These are phyloP conservation scores for Cadophora sp. DNA, from an alignment of 2,329 filamentous ascomycete genomes.

Conservation along the genomic window DNA sequence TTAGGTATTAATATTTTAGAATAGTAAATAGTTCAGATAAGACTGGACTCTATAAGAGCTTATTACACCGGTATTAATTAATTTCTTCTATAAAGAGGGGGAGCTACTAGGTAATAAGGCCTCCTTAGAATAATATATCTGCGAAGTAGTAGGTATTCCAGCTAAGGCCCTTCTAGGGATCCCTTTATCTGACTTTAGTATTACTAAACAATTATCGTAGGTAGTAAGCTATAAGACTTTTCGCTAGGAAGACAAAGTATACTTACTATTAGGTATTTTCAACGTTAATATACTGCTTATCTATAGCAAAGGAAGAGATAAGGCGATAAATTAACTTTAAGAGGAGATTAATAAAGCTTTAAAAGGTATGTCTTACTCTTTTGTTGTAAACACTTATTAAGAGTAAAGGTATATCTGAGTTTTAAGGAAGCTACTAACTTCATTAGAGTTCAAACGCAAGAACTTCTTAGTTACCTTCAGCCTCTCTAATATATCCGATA, in stretches of 20 bases:
- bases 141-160: slow-evolving; percentile 31
- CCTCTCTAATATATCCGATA: slow-evolving; percentile 41
- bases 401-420: no score
- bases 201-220: slow-evolving; percentile 47
- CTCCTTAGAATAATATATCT: slow-evolving; percentile 31
- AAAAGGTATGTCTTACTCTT: slow-evolving; percentile 9
- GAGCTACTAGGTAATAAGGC: no score
- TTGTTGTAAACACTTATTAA: not conserved
- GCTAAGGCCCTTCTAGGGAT: slow-evolving; percentile 25
- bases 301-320: slow-evolving; percentile 48
- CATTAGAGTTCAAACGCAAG: slow-evolving; percentile 21
- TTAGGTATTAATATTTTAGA: no score
- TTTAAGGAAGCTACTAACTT: slow-evolving; percentile 22
- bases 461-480: slow-evolving; percentile 42
- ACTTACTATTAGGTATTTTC: slow-evolving; percentile 53
- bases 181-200: slow-evolving; percentile 21
- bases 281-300: slow-evolving; percentile 52
- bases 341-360: slow-evolving; percentile 43
- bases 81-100: slow-evolving; percentile 32
- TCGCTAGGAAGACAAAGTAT: slow-evolving; percentile 51
- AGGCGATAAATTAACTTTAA: slow-evolving; percentile 46
- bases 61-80: slow-evolving; percentile 4
- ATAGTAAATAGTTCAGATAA: no score
- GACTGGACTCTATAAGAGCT: no score
- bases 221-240: slow-evolving; percentile 46